These are phyloP conservation scores for Conringia planisiliqua DNA, from an alignment of 345 rosid genomes.

Conservation along the genomic window DNA sequence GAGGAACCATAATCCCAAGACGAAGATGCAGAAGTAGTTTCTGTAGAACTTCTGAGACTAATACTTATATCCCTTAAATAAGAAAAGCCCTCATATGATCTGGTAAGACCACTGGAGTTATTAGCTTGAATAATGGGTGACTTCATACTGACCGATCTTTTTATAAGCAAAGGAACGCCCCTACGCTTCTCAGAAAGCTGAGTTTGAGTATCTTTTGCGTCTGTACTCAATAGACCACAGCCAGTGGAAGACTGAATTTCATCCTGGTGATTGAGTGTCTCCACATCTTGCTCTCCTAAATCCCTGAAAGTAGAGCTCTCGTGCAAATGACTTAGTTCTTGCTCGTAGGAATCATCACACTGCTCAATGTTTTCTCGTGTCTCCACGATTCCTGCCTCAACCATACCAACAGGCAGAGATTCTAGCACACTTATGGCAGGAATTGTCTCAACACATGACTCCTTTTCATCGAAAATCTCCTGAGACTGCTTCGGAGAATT, in stretches of 20 bases:
- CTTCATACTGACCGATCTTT: conserved; percentile 76
- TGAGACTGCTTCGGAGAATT: conserved; percentile 24
- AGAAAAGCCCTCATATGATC: conserved; percentile 66
- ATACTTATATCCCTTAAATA: conserved; percentile 59
- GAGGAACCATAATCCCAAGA: conserved; percentile 71
- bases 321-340: conserved; percentile 31
- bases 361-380: conserved; percentile 37
- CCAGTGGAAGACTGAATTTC: conserved; percentile 40
- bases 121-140: conserved; percentile 66
- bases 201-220: conserved; percentile 36
- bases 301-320: conserved; percentile 37
- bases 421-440: conserved; percentile 27
- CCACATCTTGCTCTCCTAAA: conserved; percentile 41
- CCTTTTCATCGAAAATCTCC: conserved; percentile 33
- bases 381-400: conserved; percentile 35
- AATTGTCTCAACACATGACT: conserved; percentile 33
- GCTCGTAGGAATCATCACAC: conserved; percentile 29
- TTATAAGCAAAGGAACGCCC: conserved; percentile 65
- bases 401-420: conserved; percentile 26
- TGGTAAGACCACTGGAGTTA: conserved; percentile 53
- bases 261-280: conserved; percentile 34
- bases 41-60: conserved; percentile 81
- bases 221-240: conserved; percentile 30
- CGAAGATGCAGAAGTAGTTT: conserved; percentile 80
- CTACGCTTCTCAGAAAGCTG: conserved; percentile 36